Evolutionary conservation across 306 rosid genomes (phyloP).

Genomic region (Cucumis hystrix): DNA sequence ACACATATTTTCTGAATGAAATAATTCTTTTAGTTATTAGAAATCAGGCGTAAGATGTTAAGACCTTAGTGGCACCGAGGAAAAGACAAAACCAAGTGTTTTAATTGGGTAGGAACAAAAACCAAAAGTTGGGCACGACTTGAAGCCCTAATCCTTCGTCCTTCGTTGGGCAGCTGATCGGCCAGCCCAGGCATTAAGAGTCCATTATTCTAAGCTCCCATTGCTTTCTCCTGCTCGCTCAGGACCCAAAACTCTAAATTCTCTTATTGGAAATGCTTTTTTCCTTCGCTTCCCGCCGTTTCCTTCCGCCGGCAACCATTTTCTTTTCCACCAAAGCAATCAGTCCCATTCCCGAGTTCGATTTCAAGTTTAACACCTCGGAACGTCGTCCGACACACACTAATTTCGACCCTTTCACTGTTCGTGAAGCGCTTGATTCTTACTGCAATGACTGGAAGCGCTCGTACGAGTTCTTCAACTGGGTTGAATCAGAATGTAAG

Average conservation of each 20-base stretch:
- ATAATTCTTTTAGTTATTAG: no score
- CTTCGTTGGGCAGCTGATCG: background rate
- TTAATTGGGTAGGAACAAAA: no score
- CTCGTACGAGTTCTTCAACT: conserved; percentile 74
- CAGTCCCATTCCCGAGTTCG: conserved; percentile 8
- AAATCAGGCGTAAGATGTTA: no score
- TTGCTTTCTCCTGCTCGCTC: background rate
- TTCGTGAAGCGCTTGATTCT: conserved; percentile 38
- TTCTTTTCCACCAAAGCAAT: conserved; percentile 14
- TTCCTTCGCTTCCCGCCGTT: conserved; percentile 8
- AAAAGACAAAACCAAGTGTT: no score
- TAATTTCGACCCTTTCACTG: conserved; percentile 23
- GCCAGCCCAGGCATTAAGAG: background rate
- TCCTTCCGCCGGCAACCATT: conserved; percentile 3
- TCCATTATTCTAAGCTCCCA: background rate
- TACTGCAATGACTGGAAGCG: conserved; percentile 73
- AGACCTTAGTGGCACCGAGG: no score
- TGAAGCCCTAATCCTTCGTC: background rate
- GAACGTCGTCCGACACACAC: background rate
- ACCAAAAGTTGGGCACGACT: background rate
- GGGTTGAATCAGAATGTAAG: conserved; percentile 28
- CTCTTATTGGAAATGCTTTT: conserved; percentile 12
- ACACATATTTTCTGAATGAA: no score
- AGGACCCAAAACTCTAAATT: background rate
- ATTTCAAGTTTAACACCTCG: background rate